These are phyloP conservation scores for Skeletonema tropicum DNA, from an alignment of 108 stramenopile genomes.

Conservation along the genomic window DNA sequence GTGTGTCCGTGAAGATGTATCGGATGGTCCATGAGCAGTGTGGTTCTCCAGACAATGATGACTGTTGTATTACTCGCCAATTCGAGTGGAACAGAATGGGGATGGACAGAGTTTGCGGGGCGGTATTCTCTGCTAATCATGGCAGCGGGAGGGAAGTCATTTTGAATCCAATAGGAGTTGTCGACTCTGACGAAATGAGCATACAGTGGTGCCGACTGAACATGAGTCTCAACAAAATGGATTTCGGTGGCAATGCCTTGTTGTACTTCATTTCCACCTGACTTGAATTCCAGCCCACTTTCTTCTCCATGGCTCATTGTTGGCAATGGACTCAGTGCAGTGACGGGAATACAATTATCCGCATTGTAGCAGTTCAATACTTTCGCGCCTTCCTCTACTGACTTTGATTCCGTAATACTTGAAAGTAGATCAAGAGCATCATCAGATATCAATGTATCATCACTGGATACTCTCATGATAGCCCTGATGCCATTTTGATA, in stretches of 20 bases:
- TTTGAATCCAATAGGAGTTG: conserved; percentile 15
- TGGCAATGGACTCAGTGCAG: conserved; percentile 1
- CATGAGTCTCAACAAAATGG: conserved; percentile 16
- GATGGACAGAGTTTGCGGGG: conserved; percentile 7
- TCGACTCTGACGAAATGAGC: conserved; percentile 33
- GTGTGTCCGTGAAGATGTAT: conserved; percentile 28
- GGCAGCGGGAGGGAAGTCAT: conserved; percentile 12
- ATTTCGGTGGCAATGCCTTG: conserved; percentile 1
- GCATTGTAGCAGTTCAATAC: conserved; percentile 14
- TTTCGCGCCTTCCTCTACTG: not conserved
- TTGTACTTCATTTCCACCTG: not conserved
- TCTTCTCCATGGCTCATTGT: not conserved
- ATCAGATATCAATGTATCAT: not conserved
- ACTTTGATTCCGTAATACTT: not conserved
- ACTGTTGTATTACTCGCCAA: conserved; percentile 7
- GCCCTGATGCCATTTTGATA: conserved; percentile 20
- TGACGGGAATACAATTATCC: conserved; percentile 26
- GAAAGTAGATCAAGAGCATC: conserved; percentile 11
- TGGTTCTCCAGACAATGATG: conserved; percentile 37
- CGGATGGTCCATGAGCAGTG: conserved; percentile 20
- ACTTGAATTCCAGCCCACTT: not conserved
- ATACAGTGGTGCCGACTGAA: conserved; percentile 18
- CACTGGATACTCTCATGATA: conserved; percentile 8
- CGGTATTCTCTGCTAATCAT: conserved; percentile 12
- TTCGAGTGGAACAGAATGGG: conserved; percentile 14